These are phyloP conservation scores for Agaricus subrufescens DNA, from an alignment of 768 basidiomycete species.

Conservation along the genomic window DNA sequence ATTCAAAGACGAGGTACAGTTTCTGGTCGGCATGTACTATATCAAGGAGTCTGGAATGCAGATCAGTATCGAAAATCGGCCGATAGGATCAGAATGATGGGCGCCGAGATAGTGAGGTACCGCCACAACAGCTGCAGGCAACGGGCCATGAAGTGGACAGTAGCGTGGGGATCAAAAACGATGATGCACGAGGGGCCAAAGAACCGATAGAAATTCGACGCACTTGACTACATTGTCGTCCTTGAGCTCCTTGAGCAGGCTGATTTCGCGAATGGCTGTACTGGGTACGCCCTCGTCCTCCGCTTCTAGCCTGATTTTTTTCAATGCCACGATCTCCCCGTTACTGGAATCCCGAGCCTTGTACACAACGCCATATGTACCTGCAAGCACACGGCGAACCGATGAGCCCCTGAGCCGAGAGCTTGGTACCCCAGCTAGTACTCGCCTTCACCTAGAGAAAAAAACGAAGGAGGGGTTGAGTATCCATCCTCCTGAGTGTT, in stretches of 20 bases:
- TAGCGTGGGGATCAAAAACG: background rate
- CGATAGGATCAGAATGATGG: constrained; percentile 7
- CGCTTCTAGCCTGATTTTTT: constrained; percentile 97
- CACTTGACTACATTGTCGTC: constrained; percentile 95
- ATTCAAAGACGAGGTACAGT: constrained; percentile 97
- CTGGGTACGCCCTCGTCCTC: constrained; percentile 99
- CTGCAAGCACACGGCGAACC: constrained; percentile 35
- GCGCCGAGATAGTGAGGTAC: constrained; percentile 2
- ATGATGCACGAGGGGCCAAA: background rate
- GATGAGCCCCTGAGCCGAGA: background rate
- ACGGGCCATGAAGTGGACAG: background rate
- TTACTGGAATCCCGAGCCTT: constrained; percentile 83
- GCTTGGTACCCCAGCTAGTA: background rate
- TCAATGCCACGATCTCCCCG: constrained; percentile 87
- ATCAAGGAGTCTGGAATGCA: constrained; percentile 70
- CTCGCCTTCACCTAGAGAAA: constrained; percentile 38
- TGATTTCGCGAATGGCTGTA: constrained; percentile 98
- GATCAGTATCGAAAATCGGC: background rate
- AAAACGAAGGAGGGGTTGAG: constrained; percentile 11
- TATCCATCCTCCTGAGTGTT: background rate
- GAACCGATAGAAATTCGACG: constrained; percentile 17
- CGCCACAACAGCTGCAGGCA: too few species aligned
- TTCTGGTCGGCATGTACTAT: constrained; percentile 97
- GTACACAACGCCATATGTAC: constrained; percentile 98
- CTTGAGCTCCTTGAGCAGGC: constrained; percentile 92